A percentile compares a stretch with the other conserved stretches of the same genome.
Conservation (phyloP, 2,329 filamentous ascomycete genomes). For the Xylaria polymorpha region DNA sequence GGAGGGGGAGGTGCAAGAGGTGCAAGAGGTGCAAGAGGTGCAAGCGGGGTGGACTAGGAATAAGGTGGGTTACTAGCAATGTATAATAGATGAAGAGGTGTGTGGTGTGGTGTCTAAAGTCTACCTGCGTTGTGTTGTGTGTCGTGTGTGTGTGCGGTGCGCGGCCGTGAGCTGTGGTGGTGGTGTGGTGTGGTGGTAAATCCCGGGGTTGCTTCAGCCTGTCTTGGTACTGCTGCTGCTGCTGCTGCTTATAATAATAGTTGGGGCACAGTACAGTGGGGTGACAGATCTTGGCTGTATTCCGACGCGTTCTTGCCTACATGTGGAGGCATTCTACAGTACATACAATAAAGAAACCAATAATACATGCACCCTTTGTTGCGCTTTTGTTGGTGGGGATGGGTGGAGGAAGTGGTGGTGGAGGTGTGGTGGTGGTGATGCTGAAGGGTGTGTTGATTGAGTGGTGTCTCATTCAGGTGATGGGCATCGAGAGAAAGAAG, state of each 20-base stretch:
- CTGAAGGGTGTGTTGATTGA: background rate
- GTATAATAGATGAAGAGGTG: background rate
- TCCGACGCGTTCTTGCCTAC: background rate
- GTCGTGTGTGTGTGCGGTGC: background rate
- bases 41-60: background rate
- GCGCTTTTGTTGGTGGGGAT: background rate
- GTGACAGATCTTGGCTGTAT: constrained; percentile 22
- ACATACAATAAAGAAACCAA: background rate
- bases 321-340: constrained; percentile 5
- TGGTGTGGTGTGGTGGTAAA: background rate
- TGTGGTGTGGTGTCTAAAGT: background rate
- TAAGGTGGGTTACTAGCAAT: background rate
- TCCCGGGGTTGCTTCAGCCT: constrained; percentile 9
- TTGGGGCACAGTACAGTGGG: background rate
- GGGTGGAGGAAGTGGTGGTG: too few relatives aligned
- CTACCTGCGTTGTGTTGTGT: background rate
- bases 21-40: background rate
- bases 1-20: background rate
- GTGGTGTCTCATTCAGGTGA: background rate
- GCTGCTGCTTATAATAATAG: constrained; percentile 9
- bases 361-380: constrained; percentile 2
- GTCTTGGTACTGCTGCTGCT: constrained; percentile 5
- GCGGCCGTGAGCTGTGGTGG: background rate
- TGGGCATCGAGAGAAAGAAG: background rate
- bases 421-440: too few relatives aligned